Conservation (phyloP, 306 rosid species). For the Quillaja saponaria region DNA sequence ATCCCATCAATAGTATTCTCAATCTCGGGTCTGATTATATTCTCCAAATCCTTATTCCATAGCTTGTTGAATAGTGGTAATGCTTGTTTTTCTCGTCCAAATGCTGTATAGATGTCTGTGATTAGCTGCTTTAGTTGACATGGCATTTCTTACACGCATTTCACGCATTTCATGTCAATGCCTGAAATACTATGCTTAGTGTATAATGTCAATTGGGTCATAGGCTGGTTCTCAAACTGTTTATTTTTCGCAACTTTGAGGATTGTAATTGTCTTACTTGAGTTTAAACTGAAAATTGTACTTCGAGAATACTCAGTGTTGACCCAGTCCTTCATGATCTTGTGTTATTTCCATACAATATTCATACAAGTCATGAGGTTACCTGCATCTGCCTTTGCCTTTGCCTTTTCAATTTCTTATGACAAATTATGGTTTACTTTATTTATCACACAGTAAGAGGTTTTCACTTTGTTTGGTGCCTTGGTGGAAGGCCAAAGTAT, state of each 20-base stretch:
- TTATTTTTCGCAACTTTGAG: not conserved
- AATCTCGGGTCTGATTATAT: constrained; percentile 71
- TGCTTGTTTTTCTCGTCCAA: not conserved
- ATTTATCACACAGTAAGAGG: too few species aligned
- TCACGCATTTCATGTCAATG: not conserved
- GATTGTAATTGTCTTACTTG: not conserved
- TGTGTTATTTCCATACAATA: not conserved
- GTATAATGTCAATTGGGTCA: not conserved
- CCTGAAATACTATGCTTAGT: too few species aligned
- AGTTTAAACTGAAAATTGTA: not conserved
- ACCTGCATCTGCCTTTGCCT: too few species aligned
- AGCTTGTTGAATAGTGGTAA: not conserved
- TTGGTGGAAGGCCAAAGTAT: too few species aligned
- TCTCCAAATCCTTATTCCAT: not conserved
- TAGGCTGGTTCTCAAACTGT: not conserved
- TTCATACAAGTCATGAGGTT: too few species aligned
- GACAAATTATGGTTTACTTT: too few species aligned
- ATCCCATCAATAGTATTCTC: constrained; percentile 84
- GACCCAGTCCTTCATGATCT: not conserved
- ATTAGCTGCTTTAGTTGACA: not conserved
- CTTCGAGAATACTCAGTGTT: not conserved
- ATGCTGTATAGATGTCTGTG: not conserved
- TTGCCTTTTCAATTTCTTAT: too few species aligned
- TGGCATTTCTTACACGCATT: not conserved
- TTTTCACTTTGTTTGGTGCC: too few species aligned